Conservation (phyloP, 2,329 filamentous ascomycete genomes). For the Beauveria caledonica region DNA sequence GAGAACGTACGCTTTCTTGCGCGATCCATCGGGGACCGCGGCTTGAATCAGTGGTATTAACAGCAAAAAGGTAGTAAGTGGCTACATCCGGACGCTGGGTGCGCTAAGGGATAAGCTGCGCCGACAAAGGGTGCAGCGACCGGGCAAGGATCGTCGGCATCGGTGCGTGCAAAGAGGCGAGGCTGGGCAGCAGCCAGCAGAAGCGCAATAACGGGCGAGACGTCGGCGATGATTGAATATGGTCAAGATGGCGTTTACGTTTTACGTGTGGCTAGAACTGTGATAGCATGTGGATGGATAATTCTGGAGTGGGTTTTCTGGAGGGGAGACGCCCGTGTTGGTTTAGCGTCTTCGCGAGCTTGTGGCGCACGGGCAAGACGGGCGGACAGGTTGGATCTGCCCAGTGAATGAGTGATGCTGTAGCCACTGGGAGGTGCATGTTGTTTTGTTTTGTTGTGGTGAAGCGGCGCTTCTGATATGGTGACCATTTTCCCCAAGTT, state of each 20-base stretch:
- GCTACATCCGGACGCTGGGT: conserved; percentile 40
- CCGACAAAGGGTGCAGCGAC: conserved; percentile 26
- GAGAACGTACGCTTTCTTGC: conserved; percentile 50
- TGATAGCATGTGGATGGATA: neutral
- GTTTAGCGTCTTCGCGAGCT: conserved; percentile 5
- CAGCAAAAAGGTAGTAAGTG: conserved; percentile 23
- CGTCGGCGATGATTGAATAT: conserved; percentile 1
- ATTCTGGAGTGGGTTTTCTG: conserved; percentile 8
- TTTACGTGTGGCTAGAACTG: neutral
- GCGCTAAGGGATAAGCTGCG: conserved; percentile 35
- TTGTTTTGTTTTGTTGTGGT: too few relatives aligned
- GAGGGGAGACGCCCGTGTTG: conserved; percentile 7
- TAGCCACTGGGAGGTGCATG: neutral
- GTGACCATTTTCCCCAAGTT: too few relatives aligned
- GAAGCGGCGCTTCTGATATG: too few relatives aligned
- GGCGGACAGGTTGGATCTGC: neutral
- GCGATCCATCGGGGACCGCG: conserved; percentile 51
- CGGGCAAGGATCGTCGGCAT: conserved; percentile 31
- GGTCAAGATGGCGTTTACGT: conserved; percentile 1
- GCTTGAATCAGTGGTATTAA: conserved; percentile 20
- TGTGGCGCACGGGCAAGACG: neutral
- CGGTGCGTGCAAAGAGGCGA: conserved; percentile 25
- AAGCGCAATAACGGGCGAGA: neutral
- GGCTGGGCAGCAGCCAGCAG: conserved; percentile 14
- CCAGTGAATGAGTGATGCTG: neutral